These are phyloP conservation scores for Botrytis medusae DNA, from an alignment of 2,329 filamentous ascomycete genomes.

Conservation along the genomic window DNA sequence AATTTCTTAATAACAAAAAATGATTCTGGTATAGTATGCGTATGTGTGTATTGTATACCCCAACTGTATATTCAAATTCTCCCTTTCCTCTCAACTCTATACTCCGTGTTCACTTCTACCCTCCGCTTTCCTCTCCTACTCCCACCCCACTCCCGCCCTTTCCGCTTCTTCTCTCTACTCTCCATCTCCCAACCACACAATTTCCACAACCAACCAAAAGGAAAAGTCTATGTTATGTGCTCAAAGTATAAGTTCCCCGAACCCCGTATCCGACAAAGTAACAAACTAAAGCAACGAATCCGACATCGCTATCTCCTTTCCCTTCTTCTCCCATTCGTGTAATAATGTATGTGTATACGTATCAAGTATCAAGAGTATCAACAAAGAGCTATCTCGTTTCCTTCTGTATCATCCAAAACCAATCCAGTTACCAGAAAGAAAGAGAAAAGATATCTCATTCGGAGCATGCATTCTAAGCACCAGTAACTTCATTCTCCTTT, in stretches of 20 bases:
- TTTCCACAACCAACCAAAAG: not conserved
- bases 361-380: conserved; percentile 6
- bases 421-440: not conserved
- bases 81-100: not conserved
- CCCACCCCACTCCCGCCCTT: not conserved
- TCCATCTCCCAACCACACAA: not conserved
- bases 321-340: not conserved
- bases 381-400: not conserved
- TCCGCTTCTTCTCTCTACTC: not conserved
- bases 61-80: conserved; percentile 1
- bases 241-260: not conserved
- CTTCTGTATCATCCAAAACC: not conserved
- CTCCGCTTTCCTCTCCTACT: not conserved
- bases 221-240: not conserved
- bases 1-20: not conserved
- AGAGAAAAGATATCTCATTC: not conserved
- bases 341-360: conserved; percentile 14
- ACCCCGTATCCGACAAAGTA: not conserved
- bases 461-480: conserved; percentile 11
- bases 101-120: not conserved
- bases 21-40: not conserved
- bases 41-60: not conserved
- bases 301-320: not conserved
- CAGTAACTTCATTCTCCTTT: conserved; percentile 31
- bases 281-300: not conserved